Evolutionary conservation across 176 grass and related monocot species (phyloP), one percentile per base, ranked within the genome.

Genomic region (Ananas comosus): DNA sequence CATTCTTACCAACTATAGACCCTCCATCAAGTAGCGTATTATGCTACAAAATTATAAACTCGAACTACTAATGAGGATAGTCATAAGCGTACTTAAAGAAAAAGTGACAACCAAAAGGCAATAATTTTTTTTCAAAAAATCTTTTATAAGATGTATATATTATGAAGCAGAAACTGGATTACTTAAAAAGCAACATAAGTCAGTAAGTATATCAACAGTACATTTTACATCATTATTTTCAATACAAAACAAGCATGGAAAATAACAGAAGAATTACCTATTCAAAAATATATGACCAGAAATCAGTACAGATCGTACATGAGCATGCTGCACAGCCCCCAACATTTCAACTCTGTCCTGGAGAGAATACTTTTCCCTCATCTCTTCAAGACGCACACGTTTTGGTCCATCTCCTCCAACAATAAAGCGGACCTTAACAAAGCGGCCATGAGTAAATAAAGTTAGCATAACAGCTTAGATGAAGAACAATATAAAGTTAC

Each of bases 321-420:
- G 88, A 85, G 88, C 81, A 91, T 96, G 92, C 70, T 88, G 92
- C 28, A 96, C 92, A 78, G 86, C 92, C 18, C 88, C 92, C 78
- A 96, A 78, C 92, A 96, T 96, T 57, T 96, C 86, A 74, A 96
- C 88, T 88, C 88, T 87, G 75, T 96, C 92, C 73, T 91, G 88
- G 72, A 96, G 83, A 81, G 92, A 91, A 73, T 88, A 88, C 54
- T 91, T 91, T 76, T 96, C 92, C 73, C 92, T 91, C 92, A 96
- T 96, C 70, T 96, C 88, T 84, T 96, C 92, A 52, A 96, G 72
- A 47, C 92, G 81, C 53, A 96, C 92, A 68, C 92, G 78, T 85
- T 96, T 96, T 72, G 88, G 88, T 53, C 88, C 92, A 88, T 96
- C 92, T 78, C 92, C 92, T 66, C 92, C 92, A 88, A 96, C 75